Evolutionary conservation across 176 grass and related monocot species (phyloP).

Genomic region (Phoenix dactylifera): DNA sequence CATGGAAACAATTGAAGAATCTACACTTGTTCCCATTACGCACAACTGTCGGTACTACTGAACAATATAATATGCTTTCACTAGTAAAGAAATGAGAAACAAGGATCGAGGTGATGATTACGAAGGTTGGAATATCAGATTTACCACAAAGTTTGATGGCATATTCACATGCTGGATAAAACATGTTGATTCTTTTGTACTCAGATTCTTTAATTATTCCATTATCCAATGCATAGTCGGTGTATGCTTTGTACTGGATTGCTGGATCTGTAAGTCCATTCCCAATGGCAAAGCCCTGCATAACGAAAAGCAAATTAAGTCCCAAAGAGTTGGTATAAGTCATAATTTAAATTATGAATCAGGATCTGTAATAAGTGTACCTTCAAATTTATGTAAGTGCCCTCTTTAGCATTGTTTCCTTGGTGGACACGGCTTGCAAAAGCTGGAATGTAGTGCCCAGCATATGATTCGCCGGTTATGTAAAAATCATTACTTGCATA

Average conservation of each 20-base stretch:
- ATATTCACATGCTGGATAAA: conserved; percentile 72
- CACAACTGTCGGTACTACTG: too few relatives aligned
- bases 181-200: conserved; percentile 75
- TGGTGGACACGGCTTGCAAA: conserved; percentile 73
- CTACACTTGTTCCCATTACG: too few relatives aligned
- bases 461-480: conserved; percentile 95
- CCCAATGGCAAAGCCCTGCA: conserved; percentile 88
- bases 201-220: conserved; percentile 68
- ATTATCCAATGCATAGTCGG: conserved; percentile 86
- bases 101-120: too few relatives aligned
- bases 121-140: neutral
- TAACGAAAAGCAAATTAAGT: neutral
- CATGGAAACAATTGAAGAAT: too few relatives aligned
- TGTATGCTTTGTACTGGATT: conserved; percentile 98
- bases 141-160: conserved; percentile 78
- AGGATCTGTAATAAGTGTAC: conserved; percentile 1
- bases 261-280: conserved; percentile 88
- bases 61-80: too few relatives aligned
- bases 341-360: conserved; percentile 3
- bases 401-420: conserved; percentile 82
- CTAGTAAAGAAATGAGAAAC: too few relatives aligned
- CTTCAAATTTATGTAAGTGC: conserved; percentile 90
- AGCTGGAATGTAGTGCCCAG: conserved; percentile 96
- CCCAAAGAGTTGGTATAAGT: neutral
- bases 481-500: conserved; percentile 68